Evolutionary conservation across 176 grass and related monocot genomes (phyloP), one percentile per base, ranked within the genome.

Genomic region (Elaeis guineensis): DNA sequence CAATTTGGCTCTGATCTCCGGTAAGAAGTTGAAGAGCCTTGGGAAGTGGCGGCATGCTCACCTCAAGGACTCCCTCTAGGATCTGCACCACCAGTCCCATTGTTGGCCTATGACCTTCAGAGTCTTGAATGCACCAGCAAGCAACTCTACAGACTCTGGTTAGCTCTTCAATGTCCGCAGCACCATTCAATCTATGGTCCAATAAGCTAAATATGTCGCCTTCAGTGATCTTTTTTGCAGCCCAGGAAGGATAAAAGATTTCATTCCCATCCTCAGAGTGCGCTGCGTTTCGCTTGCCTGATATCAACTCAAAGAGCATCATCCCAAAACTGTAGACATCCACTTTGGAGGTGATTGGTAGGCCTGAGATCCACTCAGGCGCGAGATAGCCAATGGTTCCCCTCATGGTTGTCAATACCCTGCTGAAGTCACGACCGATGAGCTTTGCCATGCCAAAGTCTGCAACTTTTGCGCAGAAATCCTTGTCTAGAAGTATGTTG

Each of bases 301-400:
- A 68, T 11, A 83, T 58, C 53, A 83, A n/a, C 52, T 73, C 69
- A 73, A 5, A 73, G 26, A 29, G 58, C 69, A 77, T 83, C 69
- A 83, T 78, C 7, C 69, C 69, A 15, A 63, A 77, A 52, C 80
- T 83, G 28, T 77, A 73, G 3, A 69, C 74, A 49, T 78, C 69
- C 29, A 56, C 64, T 35, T 83, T 77, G 26, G 62, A n/a, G 16
- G 69, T 73, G 17, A 77, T 67, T 4, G 74, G 63, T 14, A 73
- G 20, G 39, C 74, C 69, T 11, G 22, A 15, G 1, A 78, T 67
- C 74, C 80, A 83, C 44, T 83, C 69, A 5, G 73, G 74, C 32
- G 80, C 69, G 24, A 82, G 73, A 49, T 77, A 77, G 4, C 73
- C 69, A 50, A 76, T 19, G 63, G 79, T 76, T 63, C 72, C 79